These are phyloP conservation scores for Aspergillus caelatus DNA, from an alignment of 2,329 filamentous ascomycete genomes.

Conservation along the genomic window DNA sequence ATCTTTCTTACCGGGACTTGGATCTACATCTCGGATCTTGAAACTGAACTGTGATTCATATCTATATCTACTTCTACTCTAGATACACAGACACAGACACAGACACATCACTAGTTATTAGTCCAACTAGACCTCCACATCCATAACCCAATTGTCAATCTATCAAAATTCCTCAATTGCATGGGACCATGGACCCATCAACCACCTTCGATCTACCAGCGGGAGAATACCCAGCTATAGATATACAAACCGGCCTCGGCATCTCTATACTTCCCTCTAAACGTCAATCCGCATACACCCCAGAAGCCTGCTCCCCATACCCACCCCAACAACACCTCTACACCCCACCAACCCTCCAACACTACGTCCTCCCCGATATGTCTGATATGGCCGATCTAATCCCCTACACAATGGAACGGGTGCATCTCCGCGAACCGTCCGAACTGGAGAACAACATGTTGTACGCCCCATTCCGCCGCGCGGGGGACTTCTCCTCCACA, in stretches of 20 bases:
- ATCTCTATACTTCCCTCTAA: not conserved
- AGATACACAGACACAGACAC: not conserved
- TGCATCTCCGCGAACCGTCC: not conserved
- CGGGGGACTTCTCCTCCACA: not conserved
- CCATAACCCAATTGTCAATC: not conserved
- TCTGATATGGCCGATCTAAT: not conserved
- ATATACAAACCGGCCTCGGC: not conserved
- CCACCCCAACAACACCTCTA: not conserved
- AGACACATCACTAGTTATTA: not conserved
- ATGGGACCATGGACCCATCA: not conserved
- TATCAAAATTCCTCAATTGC: not conserved
- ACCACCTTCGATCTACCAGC: not conserved
- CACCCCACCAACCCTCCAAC: conserved; percentile 2
- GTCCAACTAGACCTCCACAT: not conserved
- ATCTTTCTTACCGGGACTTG: not conserved
- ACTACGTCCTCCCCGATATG: not conserved
- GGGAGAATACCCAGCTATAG: not conserved
- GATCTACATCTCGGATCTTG: not conserved
- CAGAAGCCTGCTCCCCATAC: not conserved
- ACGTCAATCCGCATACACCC: not conserved
- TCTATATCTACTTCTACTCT: not conserved
- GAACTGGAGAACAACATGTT: not conserved
- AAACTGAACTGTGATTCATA: not conserved
- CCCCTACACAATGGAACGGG: conserved; percentile 3
- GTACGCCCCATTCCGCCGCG: not conserved